Evolutionary conservation across 2,329 filamentous ascomycete species (phyloP).

Genomic region (Penicillium capsulatum): DNA sequence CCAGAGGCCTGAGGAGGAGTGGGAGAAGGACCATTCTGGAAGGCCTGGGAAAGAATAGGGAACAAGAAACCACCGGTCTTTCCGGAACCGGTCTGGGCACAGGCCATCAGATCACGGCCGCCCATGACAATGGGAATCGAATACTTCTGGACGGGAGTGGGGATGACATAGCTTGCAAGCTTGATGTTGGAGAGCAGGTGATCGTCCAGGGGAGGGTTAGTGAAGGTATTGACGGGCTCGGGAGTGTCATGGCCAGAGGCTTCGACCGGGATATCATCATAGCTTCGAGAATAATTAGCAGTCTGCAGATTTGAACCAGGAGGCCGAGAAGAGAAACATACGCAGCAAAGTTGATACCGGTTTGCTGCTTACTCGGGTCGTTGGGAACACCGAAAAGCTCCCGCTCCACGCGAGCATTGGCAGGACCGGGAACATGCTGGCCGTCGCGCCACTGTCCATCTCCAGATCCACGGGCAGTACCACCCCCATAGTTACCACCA

Average conservation of each 20-base stretch:
- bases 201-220: conserved; percentile 90
- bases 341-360: conserved; percentile 94
- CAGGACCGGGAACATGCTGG: conserved; percentile 87
- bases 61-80: conserved; percentile 99
- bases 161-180: conserved; percentile 88
- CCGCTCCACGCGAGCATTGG: conserved; percentile 85
- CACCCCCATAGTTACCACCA: conserved; percentile 39
- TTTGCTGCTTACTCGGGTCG: conserved; percentile 91
- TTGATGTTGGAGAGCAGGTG: conserved; percentile 91
- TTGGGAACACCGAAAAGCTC: conserved; percentile 90
- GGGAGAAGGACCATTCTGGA: conserved; percentile 76
- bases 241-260: conserved; percentile 91
- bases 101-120: conserved; percentile 97
- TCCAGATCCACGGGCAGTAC: conserved; percentile 69
- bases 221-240: conserved; percentile 85
- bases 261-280: conserved; percentile 98
- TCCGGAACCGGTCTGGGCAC: conserved; percentile 98
- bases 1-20: conserved; percentile 60
- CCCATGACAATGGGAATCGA: conserved; percentile 98
- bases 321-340: too few relatives aligned
- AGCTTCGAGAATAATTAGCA: conserved; percentile 54
- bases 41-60: conserved; percentile 97
- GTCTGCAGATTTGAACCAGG: too few relatives aligned
- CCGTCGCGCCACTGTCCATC: conserved; percentile 96
- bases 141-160: conserved; percentile 98